A percentile compares a stretch with the other conserved stretches of the same genome.
phyloP scores from a whole-genome alignment of 768 basidiomycete species.

The Serendipita sp. region DNA sequence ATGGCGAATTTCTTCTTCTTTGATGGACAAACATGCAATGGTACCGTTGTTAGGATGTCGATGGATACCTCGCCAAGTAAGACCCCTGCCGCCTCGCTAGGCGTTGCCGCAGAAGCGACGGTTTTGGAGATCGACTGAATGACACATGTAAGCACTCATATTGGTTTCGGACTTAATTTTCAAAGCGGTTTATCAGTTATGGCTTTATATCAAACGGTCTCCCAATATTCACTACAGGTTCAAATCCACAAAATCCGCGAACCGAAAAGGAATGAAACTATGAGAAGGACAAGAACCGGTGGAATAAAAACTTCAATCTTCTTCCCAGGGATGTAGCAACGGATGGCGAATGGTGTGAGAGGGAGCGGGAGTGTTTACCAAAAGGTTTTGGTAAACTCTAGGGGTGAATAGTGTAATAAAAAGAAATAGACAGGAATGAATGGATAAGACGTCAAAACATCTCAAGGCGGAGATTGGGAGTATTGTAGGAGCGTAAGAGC shows the following conservation, averaged over 20 bases:
- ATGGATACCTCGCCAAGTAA: background rate
- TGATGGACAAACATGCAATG: constrained; percentile 66
- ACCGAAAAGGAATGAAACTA: background rate
- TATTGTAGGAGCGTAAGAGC: too few relatives aligned
- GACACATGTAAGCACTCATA: background rate
- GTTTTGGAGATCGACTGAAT: background rate
- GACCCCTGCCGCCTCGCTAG: background rate
- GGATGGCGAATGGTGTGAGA: background rate
- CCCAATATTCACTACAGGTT: background rate
- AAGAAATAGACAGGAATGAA: background rate
- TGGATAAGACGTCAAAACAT: constrained; percentile 6
- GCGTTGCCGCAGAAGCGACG: background rate
- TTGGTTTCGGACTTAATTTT: too few relatives aligned
- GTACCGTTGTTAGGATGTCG: constrained; percentile 30
- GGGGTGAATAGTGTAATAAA: background rate
- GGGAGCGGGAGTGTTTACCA: background rate
- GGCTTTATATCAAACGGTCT: background rate
- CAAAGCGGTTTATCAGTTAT: too few relatives aligned
- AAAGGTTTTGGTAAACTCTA: too few relatives aligned
- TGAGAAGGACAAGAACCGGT: background rate
- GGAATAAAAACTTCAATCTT: too few relatives aligned
- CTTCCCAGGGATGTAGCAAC: too few relatives aligned
- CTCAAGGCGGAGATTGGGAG: background rate
- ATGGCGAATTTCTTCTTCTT: constrained; percentile 86
- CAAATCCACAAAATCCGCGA: background rate